These are phyloP conservation scores for Parmelia sp. DNA, from an alignment of 495 filamentous ascomycete species.

Conservation along the genomic window DNA sequence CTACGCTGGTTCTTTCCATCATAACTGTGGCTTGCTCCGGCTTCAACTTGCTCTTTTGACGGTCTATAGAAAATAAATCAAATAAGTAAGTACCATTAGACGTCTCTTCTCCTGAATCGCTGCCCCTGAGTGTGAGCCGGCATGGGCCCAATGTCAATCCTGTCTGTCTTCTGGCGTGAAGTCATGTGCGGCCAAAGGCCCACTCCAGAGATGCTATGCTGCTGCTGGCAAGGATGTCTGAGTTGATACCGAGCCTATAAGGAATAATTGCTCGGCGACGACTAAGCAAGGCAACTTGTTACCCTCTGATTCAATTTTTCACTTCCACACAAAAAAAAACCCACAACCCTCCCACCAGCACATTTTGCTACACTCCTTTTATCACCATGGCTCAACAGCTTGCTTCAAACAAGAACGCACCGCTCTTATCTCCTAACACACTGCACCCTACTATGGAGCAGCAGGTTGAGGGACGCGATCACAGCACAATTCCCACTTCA, in stretches of 20 bases:
- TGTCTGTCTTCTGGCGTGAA: not conserved
- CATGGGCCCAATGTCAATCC: too few relatives aligned
- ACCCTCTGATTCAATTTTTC: not conserved
- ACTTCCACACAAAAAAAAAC: not conserved
- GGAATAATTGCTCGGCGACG: not conserved
- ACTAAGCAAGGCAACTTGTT: not conserved
- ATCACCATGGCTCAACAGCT: not conserved
- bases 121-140: not conserved
- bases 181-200: not conserved
- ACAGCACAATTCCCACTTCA: not conserved
- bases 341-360: not conserved
- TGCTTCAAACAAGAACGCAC: not conserved
- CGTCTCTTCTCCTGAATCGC: not conserved
- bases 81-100: not conserved
- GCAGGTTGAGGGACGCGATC: not conserved
- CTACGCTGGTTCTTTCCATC: not conserved
- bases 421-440: not conserved
- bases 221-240: not conserved
- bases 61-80: not conserved
- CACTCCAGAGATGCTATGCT: too few relatives aligned
- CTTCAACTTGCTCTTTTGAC: not conserved
- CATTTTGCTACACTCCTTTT: not conserved
- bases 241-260: not conserved
- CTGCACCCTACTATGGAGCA: not conserved
- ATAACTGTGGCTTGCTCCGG: not conserved